Percentiles rank a stretch among this genome's conserved stretches.
Conservation (phyloP, 1,139 yeast species). For the Meyerozyma sp. region DNA sequence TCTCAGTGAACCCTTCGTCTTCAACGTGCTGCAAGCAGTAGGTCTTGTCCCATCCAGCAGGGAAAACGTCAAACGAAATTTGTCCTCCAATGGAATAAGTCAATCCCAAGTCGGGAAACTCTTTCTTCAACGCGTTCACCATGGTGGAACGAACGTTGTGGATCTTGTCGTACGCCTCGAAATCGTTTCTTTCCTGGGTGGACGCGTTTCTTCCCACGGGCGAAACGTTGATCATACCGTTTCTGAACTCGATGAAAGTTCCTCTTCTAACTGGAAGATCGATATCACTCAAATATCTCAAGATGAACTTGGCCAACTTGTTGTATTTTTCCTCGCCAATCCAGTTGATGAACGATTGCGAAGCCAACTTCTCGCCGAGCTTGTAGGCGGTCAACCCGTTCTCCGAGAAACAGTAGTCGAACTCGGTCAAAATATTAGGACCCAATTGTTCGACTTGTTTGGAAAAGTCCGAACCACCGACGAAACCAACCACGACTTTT, state of each 20-base stretch:
- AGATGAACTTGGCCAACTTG: constrained; percentile 76
- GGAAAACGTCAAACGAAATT: constrained; percentile 98
- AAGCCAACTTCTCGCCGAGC: constrained; percentile 77
- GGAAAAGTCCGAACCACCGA: constrained; percentile 93
- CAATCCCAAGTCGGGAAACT: constrained; percentile 77
- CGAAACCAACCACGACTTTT: constrained; percentile 93
- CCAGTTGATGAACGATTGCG: constrained; percentile 93
- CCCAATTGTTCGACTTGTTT: constrained; percentile 98
- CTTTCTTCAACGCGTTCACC: constrained; percentile 77
- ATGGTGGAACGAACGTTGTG: constrained; percentile 76
- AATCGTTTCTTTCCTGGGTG: constrained; percentile 87
- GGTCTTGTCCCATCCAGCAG: constrained; percentile 99
- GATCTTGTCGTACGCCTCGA: constrained; percentile 73
- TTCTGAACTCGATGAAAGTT: constrained; percentile 96
- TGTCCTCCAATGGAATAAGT: constrained; percentile 99
- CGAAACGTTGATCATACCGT: constrained; percentile 97
- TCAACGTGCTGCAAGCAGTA: constrained; percentile 92
- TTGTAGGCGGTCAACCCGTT: constrained; percentile 97
- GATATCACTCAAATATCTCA: constrained; percentile 75
- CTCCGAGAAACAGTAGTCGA: constrained; percentile 95
- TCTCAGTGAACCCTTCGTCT: constrained; percentile 74
- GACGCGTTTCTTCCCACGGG: constrained; percentile 99
- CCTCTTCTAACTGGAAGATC: constrained; percentile 96
- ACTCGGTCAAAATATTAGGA: constrained; percentile 63
- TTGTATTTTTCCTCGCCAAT: constrained; percentile 94